A percentile compares a stretch with the other conserved stretches of the same genome.
Conservation (phyloP, 768 basidiomycete genomes). For the Boletus tomentosulus region DNA sequence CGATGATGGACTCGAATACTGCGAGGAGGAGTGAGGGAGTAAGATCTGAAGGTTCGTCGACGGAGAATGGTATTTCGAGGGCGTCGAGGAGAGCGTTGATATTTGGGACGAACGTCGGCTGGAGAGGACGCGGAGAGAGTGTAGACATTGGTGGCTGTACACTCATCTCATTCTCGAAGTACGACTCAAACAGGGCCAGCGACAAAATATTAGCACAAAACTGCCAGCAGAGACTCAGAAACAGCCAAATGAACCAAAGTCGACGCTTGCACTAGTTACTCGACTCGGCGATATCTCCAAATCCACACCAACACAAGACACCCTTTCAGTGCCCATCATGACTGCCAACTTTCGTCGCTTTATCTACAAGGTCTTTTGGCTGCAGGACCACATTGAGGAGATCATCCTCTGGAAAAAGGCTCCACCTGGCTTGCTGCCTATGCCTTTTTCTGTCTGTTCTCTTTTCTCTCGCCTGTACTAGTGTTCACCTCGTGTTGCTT, state of each 20-base stretch:
- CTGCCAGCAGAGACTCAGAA: conserved; percentile 26
- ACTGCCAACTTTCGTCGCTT: conserved; percentile 68
- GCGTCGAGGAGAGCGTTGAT: conserved; percentile 46
- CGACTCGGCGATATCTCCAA: conserved; percentile 14
- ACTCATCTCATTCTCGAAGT: not conserved
- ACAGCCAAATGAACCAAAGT: no score
- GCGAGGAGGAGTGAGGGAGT: conserved; percentile 70
- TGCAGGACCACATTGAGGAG: conserved; percentile 89
- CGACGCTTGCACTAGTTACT: conserved; percentile 23
- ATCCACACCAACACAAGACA: conserved; percentile 25
- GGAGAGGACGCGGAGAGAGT: conserved; percentile 9
- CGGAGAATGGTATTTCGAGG: conserved; percentile 42
- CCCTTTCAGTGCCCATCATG: conserved; percentile 41
- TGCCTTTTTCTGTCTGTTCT: conserved; percentile 62
- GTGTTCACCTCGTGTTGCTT: conserved; percentile 36
- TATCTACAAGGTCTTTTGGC: conserved; percentile 61
- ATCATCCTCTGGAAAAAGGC: conserved; percentile 73
- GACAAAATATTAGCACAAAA: conserved; percentile 32
- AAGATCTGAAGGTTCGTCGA: conserved; percentile 55
- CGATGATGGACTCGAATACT: conserved; percentile 61
- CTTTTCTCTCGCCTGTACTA: not conserved
- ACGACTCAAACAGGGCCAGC: no score
- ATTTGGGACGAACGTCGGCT: conserved; percentile 15
- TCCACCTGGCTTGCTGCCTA: conserved; percentile 72
- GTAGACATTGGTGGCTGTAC: not conserved